These are phyloP conservation scores for Thalia dealbata DNA, from an alignment of 176 grass and related monocot genomes.

Conservation along the genomic window DNA sequence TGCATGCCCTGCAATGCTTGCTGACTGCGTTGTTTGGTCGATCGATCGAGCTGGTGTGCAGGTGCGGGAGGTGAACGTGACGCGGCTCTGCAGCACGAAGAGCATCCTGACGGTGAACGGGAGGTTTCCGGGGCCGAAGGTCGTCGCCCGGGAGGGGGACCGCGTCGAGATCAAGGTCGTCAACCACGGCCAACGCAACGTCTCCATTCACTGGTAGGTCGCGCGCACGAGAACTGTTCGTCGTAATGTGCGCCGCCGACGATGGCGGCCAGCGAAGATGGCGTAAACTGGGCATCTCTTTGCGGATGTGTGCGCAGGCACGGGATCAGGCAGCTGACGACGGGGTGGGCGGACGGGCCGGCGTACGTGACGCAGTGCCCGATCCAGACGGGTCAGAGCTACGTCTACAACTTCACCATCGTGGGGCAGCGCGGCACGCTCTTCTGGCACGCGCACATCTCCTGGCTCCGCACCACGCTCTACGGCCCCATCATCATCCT, in stretches of 20 bases:
- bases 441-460: constrained; percentile 61
- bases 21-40: no score
- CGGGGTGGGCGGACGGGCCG: constrained; percentile 68
- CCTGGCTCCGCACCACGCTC: constrained; percentile 47
- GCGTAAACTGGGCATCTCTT: no score
- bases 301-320: constrained; percentile 28
- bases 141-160: constrained; percentile 62
- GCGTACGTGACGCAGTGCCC: constrained; percentile 81
- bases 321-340: constrained; percentile 52
- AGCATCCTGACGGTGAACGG: constrained; percentile 83
- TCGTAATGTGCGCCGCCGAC: no score
- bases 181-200: constrained; percentile 56
- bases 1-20: neutral
- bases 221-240: no score
- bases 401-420: constrained; percentile 45
- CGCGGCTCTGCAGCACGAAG: constrained; percentile 54
- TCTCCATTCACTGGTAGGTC: constrained; percentile 58
- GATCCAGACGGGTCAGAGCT: constrained; percentile 45
- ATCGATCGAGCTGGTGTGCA: neutral
- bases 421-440: constrained; percentile 53
- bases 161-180: constrained; percentile 46
- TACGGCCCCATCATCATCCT: constrained; percentile 75
- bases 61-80: constrained; percentile 51
- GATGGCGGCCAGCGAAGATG: no score
- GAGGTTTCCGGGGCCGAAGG: constrained; percentile 47